A percentile compares a stretch with the other conserved stretches of the same genome.
phyloP scores from a whole-genome alignment of 805 yeast species.

The Candida morakotiae region DNA sequence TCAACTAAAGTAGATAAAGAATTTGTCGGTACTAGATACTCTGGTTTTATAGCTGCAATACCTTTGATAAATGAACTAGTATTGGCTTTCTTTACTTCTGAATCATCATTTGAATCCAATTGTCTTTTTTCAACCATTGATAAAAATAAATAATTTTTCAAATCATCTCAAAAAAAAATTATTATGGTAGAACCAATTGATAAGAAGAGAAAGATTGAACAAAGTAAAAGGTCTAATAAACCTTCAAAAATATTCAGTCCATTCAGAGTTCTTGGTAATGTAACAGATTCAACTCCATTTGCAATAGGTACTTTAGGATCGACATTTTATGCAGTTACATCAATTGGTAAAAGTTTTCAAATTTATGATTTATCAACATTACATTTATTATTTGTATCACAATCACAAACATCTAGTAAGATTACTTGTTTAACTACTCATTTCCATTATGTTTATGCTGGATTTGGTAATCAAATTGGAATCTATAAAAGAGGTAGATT shows the following conservation, averaged over 20 bases:
- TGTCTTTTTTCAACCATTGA: slow-evolving; percentile 14
- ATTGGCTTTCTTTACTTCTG: slow-evolving; percentile 20
- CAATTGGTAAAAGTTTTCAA: slow-evolving; percentile 87
- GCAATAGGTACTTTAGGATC: slow-evolving; percentile 86
- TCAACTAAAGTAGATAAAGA: slow-evolving; percentile 22
- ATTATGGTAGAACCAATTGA: slow-evolving; percentile 12
- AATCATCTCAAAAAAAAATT: slow-evolving; percentile 1
- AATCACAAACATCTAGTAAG: slow-evolving; percentile 63
- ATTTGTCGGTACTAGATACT: slow-evolving; percentile 53
- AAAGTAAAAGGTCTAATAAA: slow-evolving; percentile 5
- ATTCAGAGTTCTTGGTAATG: slow-evolving; percentile 81
- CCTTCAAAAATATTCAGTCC: slow-evolving; percentile 67
- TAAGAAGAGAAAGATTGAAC: slow-evolving; percentile 29
- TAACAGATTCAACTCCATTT: slow-evolving; percentile 82
- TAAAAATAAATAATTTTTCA: not conserved
- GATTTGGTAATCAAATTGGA: slow-evolving; percentile 67
- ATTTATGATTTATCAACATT: slow-evolving; percentile 88
- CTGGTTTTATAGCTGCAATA: slow-evolving; percentile 72
- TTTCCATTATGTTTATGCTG: slow-evolving; percentile 79
- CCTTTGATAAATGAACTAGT: slow-evolving; percentile 44
- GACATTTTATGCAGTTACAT: slow-evolving; percentile 81
- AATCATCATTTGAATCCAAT: slow-evolving; percentile 5
- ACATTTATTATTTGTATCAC: slow-evolving; percentile 82
- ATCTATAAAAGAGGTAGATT: slow-evolving; percentile 79
- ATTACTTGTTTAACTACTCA: slow-evolving; percentile 76